Percentiles rank a stretch among this genome's conserved stretches.
These are phyloP conservation scores for Daedaleopsis nitida DNA, from an alignment of 768 basidiomycete genomes.

Conservation along the genomic window DNA sequence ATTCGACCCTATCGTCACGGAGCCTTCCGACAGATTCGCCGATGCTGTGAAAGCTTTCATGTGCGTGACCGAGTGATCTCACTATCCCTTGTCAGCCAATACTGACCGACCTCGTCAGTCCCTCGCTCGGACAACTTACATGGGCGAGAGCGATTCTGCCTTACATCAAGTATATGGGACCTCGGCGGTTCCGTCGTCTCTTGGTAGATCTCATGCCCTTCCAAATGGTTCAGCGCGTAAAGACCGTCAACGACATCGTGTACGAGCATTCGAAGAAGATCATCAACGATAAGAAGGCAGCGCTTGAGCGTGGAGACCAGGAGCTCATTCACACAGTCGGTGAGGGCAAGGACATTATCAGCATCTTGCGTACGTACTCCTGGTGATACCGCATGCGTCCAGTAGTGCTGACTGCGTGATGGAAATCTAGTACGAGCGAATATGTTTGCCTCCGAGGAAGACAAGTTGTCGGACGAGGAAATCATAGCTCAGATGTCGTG, in stretches of 20 bases:
- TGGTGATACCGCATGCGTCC: too few species aligned
- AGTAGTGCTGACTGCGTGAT: too few species aligned
- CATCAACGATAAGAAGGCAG: slow-evolving; percentile 38
- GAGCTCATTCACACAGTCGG: slow-evolving; percentile 27
- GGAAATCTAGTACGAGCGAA: slow-evolving; percentile 39
- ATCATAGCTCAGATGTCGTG: slow-evolving; percentile 38
- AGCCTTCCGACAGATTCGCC: slow-evolving; percentile 17
- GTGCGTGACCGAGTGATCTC: slow-evolving; percentile 30
- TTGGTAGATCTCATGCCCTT: slow-evolving; percentile 44
- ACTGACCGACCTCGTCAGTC: slow-evolving; percentile 38
- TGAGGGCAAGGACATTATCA: slow-evolving; percentile 50
- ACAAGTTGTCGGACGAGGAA: slow-evolving; percentile 30
- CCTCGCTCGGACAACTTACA: not conserved
- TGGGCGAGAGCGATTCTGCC: slow-evolving; percentile 27
- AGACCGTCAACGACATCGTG: slow-evolving; percentile 49
- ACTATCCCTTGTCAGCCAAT: too few species aligned
- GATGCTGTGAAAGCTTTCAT: slow-evolving; percentile 31
- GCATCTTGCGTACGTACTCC: slow-evolving; percentile 39
- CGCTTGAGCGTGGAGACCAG: slow-evolving; percentile 28
- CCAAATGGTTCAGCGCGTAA: slow-evolving; percentile 41
- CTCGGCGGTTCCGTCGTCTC: slow-evolving; percentile 42
- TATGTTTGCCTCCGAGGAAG: slow-evolving; percentile 25
- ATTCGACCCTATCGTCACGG: slow-evolving; percentile 38
- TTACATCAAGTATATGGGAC: slow-evolving; percentile 42
- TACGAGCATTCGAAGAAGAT: slow-evolving; percentile 42